Conservation (phyloP, 768 basidiomycete genomes). For the Sistotremastrum niveocremeum region DNA sequence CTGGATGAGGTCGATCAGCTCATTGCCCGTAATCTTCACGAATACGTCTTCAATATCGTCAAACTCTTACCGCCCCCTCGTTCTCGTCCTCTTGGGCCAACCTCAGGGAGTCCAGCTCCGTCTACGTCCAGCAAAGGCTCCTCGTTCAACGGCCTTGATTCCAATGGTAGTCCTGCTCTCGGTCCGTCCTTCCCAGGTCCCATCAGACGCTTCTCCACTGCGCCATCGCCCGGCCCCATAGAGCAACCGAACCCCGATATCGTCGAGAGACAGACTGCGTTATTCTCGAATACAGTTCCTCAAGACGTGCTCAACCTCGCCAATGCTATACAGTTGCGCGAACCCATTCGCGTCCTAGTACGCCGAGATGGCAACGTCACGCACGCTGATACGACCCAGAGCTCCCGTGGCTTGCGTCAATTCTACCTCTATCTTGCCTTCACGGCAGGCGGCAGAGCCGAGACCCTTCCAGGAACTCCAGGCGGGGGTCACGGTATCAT, state of each 20-base stretch:
- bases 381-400: slow-evolving; percentile 53
- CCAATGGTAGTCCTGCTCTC: slow-evolving; percentile 21
- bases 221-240: slow-evolving; percentile 29
- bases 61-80: slow-evolving; percentile 84
- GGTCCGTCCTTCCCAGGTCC: slow-evolving; percentile 23
- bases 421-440: slow-evolving; percentile 95
- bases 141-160: slow-evolving; percentile 28
- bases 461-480: slow-evolving; percentile 28
- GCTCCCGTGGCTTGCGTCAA: slow-evolving; percentile 78
- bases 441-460: slow-evolving; percentile 60
- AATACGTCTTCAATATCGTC: slow-evolving; percentile 87
- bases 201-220: slow-evolving; percentile 10
- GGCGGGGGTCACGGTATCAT: slow-evolving; percentile 75
- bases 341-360: slow-evolving; percentile 96
- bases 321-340: slow-evolving; percentile 81
- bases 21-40: slow-evolving; percentile 92
- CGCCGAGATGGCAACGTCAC: slow-evolving; percentile 77
- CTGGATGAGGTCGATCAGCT: slow-evolving; percentile 97
- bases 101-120: slow-evolving; percentile 5
- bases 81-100: slow-evolving; percentile 35
- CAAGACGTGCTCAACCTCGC: slow-evolving; percentile 96
- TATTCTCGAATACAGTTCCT: slow-evolving; percentile 97
- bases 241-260: slow-evolving; percentile 20
- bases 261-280: slow-evolving; percentile 77
- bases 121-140: slow-evolving; percentile 13